Evolutionary conservation across 345 rosid genomes (phyloP), one percentile per base, ranked within the genome.

Genomic region (Turnera subulata): DNA sequence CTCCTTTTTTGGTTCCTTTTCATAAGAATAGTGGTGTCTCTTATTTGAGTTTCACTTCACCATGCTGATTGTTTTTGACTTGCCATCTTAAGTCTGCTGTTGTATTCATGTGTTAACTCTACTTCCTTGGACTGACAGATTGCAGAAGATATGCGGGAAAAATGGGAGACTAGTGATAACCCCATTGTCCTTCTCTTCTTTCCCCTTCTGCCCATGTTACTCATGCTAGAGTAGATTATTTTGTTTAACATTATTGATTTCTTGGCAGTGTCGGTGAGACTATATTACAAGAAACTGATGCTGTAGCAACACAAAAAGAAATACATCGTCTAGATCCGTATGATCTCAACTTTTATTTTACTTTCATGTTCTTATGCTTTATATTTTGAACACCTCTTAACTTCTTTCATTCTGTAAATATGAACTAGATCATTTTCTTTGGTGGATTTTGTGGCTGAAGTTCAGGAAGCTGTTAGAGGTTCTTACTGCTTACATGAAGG

Each of bases 121-220:
- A 3, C 7, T 20, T 39, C 77, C 37, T 62, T 68, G 56, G 55
- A 59, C 61, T 50, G 29, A 50, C 80, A 90, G 99, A 76, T 94
- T 68, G 96, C 95, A 24, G 99, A 90, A 68, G 99, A 90, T 63
- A 23, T 85, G 76, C 84, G 75, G 49, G 99, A 94, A 75, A 84
- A 78, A 80, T 90, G 97, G 99, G 99, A 94, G 68, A 94, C 97
- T 23, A 90, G 95, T 64, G 99, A 94, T 70, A 84, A 54, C 70
- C 96, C 96, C 35, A 76, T 94, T 61, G 96, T 90, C 65, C 48
- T 7, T 35, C 14, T 29, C 42, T n/a, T n/a, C 47, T 17, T 29
- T 35, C 17, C 13, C 25, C 17, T 16, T 15, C 33, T 37, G 1
- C 14, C 15, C 35, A 29, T 29, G 4, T 29, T 8, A 29, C 35